Percentiles rank a stretch among this genome's conserved stretches.
Evolutionary conservation across 768 basidiomycete genomes (phyloP).

Genomic region (Nevesoporus exiguus): DNA sequence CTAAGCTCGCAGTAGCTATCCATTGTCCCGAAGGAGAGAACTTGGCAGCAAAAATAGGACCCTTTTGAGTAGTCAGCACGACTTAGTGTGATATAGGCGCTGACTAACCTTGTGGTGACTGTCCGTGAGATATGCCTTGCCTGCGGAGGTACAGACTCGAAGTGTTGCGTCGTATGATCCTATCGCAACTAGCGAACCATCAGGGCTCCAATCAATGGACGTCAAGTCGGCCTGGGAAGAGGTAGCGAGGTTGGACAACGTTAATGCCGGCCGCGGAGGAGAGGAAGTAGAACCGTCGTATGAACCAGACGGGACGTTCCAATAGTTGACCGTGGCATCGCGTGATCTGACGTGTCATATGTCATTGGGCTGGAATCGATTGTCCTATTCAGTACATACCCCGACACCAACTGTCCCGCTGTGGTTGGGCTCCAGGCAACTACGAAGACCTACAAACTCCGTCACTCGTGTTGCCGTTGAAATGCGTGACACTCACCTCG

Average conservation of each 20-base stretch:
- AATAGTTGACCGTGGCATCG: slow-evolving; percentile 70
- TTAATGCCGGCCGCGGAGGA: slow-evolving; percentile 35
- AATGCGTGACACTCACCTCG: slow-evolving; percentile 41
- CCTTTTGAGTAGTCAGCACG: slow-evolving; percentile 44
- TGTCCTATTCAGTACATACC: slow-evolving; percentile 42
- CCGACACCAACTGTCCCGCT: slow-evolving; percentile 62
- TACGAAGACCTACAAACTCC: slow-evolving; percentile 62
- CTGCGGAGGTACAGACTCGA: slow-evolving; percentile 60
- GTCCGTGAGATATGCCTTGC: slow-evolving; percentile 61
- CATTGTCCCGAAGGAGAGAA: slow-evolving; percentile 74
- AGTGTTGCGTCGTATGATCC: slow-evolving; percentile 75
- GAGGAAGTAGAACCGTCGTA: slow-evolving; percentile 16
- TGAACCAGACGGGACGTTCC: slow-evolving; percentile 53
- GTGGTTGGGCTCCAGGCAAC: slow-evolving; percentile 74
- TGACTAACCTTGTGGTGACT: slow-evolving; percentile 59
- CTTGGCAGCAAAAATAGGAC: slow-evolving; percentile 73
- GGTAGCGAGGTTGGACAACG: slow-evolving; percentile 48
- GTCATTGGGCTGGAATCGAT: neutral
- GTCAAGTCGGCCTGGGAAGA: slow-evolving; percentile 61
- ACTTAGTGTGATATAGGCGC: neutral
- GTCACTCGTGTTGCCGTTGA: slow-evolving; percentile 7
- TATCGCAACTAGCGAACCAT: slow-evolving; percentile 71
- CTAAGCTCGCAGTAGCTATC: slow-evolving; percentile 74
- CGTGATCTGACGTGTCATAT: slow-evolving; percentile 51
- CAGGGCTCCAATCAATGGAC: slow-evolving; percentile 71